phyloP scores from a whole-genome alignment of 202 grass and related monocot genomes.

The Zoysia matrella region DNA sequence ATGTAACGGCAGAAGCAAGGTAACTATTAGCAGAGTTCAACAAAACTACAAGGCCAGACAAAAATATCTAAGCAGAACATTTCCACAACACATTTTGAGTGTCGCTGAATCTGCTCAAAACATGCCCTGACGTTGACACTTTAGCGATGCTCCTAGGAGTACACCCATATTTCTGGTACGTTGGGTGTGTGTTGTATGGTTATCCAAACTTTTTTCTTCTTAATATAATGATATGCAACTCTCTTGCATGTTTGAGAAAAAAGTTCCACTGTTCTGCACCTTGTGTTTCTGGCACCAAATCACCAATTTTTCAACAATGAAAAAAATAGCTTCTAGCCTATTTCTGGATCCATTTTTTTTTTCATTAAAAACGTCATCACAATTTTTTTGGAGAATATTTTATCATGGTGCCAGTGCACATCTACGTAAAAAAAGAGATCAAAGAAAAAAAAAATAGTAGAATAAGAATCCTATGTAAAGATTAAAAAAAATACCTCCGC shows the following conservation, averaged over 20 bases:
- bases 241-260: too few relatives aligned
- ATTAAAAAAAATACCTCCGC: conserved; percentile 69
- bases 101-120: not conserved
- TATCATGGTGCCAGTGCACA: not conserved
- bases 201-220: too few relatives aligned
- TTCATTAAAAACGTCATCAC: conserved; percentile 3
- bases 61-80: not conserved
- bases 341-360: not conserved
- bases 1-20: not conserved
- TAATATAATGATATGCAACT: too few relatives aligned
- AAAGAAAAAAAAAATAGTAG: not conserved
- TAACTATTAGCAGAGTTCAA: conserved; percentile 1
- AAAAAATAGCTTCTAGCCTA: conserved; percentile 11
- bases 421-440: conserved; percentile 5
- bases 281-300: not conserved
- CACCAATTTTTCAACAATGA: not conserved
- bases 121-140: not conserved
- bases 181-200: too few relatives aligned
- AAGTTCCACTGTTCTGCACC: not conserved
- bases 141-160: not conserved
- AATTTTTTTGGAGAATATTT: not conserved
- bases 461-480: not conserved
- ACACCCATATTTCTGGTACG: too few relatives aligned
- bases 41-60: not conserved
- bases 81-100: not conserved